Evolutionary conservation across 2,329 filamentous ascomycete genomes (phyloP), one percentile per base, ranked within the genome.

Genomic region (Claviceps sp.): DNA sequence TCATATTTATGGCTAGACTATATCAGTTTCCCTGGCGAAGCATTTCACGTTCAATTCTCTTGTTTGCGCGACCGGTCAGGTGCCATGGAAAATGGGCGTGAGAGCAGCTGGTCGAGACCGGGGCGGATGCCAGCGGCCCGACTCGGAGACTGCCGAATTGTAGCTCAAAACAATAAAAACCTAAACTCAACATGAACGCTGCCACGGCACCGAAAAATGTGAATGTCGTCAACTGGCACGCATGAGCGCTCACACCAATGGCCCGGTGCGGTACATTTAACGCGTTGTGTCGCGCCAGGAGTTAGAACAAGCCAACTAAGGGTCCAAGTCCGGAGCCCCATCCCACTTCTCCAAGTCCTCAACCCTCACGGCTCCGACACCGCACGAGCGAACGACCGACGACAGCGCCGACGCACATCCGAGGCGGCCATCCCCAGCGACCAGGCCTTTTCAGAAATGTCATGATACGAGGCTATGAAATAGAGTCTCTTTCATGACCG

Each of bases 1-100:
- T 60, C 62, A 65, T 65, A 60, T 52, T 50, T 57, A 63, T 60
- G 65, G 62, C 56, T 64, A 57, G 58, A 62, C 61, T 63, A 58
- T 57, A 65, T 56, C 60, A 61, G 60, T 59, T 59, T 54, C 54
- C 53, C 52, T 57, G 47, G 52, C 51, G 37, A 54, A 45, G 48
- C 37, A 49, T 49, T 47, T 52, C 30, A 41, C 34, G 34, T 26
- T 52, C 40, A 41, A 34, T 40, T 26, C 22, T 37, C 24, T 37
- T 42, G 47, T 20, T 20, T 5, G 5, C 22, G 22, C 16, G 20
- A 22, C 14, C 14, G 8, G 5, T 5, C 37, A n/a, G 22, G 41
- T 20, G 13, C 20, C 20, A 18, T n/a, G n/a, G 26, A 14, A 37
- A 18, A 37, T 37, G 30, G 20, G 26, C 22, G 38, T 41, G 26